Conservation (phyloP, 805 yeast genomes). For the Pichia sporocuriosa region DNA sequence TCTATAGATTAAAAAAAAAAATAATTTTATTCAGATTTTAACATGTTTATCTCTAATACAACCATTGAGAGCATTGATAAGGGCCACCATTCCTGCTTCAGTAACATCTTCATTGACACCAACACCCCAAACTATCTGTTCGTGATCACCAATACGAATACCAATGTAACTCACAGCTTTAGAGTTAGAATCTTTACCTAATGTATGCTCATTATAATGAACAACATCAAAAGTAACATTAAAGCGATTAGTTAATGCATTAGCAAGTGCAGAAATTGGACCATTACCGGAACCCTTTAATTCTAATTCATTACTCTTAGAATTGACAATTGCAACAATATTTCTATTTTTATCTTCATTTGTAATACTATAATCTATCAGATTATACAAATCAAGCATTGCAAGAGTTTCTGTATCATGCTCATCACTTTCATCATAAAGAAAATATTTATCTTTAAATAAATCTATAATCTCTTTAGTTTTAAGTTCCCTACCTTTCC, state of each 20-base stretch:
- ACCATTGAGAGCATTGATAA: conserved; percentile 41
- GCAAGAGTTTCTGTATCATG: conserved; percentile 13
- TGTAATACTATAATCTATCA: conserved; percentile 25
- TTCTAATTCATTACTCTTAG: conserved; percentile 26
- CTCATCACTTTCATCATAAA: conserved; percentile 24
- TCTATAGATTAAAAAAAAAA: no score
- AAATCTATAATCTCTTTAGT: conserved; percentile 57
- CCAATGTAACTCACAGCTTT: conserved; percentile 70
- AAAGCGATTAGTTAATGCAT: conserved; percentile 48
- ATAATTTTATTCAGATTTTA: no score
- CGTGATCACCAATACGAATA: conserved; percentile 5
- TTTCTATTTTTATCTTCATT: conserved; percentile 34
- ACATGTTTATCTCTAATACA: conserved; percentile 21
- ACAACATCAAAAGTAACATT: conserved; percentile 51
- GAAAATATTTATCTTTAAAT: conserved; percentile 51
- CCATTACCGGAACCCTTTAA: conserved; percentile 72
- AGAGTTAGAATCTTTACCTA: conserved; percentile 64
- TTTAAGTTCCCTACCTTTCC: conserved; percentile 63
- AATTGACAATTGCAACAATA: conserved; percentile 43
- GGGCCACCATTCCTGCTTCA: conserved; percentile 46
- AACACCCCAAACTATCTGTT: conserved; percentile 43
- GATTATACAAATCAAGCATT: conserved; percentile 18
- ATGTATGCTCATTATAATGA: conserved; percentile 72
- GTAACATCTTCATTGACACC: conserved; percentile 53
- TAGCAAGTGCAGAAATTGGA: conserved; percentile 68